A percentile compares a stretch with the other conserved stretches of the same genome.
Conservation (phyloP, 148 eudicot species). For the Nepenthes gracilis region DNA sequence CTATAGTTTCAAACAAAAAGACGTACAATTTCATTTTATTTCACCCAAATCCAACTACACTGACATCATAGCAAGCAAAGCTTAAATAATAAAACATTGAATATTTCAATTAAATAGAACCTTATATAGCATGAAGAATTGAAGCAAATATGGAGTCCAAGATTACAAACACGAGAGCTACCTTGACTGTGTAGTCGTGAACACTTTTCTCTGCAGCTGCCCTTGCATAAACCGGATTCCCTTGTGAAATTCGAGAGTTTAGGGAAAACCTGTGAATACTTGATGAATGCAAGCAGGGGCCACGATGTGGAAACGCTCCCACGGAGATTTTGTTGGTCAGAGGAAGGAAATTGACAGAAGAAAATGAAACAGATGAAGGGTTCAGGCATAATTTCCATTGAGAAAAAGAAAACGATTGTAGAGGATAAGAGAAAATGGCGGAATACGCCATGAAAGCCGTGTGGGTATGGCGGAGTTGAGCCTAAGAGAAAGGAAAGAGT, state of each 20-base stretch:
- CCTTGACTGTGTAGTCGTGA: constrained; percentile 83
- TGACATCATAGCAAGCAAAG: no score
- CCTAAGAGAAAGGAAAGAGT: neutral
- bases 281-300: constrained; percentile 29
- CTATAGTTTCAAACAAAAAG: no score
- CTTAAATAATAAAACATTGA: no score
- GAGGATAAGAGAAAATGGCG: constrained; percentile 28
- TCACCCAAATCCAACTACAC: no score
- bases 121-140: no score
- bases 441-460: constrained; percentile 40
- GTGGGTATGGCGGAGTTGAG: neutral
- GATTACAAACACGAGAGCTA: constrained; percentile 3
- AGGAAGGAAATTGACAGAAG: constrained; percentile 8
- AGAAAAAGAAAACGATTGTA: constrained; percentile 6
- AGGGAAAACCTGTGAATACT: constrained; percentile 30
- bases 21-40: no score
- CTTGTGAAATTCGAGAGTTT: constrained; percentile 23
- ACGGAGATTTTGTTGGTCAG: constrained; percentile 21
- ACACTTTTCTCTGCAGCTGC: constrained; percentile 71
- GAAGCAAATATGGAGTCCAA: no score
- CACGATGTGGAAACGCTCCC: constrained; percentile 34
- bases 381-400: constrained; percentile 3
- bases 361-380: constrained; percentile 8
- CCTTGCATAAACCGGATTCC: constrained; percentile 31
- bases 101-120: no score